Evolutionary conservation across 2,329 filamentous ascomycete genomes (phyloP).

Genomic region (Neonectria punicea): DNA sequence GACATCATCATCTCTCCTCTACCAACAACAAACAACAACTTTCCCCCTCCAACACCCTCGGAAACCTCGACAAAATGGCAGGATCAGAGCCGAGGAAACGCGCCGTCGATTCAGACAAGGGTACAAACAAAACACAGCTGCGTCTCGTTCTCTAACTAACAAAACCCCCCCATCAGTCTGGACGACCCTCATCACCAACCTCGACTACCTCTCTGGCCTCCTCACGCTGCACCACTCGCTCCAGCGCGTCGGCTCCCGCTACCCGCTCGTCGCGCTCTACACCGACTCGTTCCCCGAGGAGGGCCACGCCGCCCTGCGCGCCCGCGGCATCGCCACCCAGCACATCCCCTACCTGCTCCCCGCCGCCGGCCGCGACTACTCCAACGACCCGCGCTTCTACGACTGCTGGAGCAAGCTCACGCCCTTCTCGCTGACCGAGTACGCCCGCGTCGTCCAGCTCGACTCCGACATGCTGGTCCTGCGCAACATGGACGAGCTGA

Average conservation of each 20-base stretch:
- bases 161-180: constrained; percentile 68
- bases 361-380: constrained; percentile 72
- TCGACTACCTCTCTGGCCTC: constrained; percentile 82
- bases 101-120: constrained; percentile 54
- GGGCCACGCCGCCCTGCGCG: constrained; percentile 75
- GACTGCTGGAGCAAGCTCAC: constrained; percentile 91
- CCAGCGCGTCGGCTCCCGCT: constrained; percentile 70
- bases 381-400: constrained; percentile 84
- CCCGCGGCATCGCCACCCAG: constrained; percentile 75
- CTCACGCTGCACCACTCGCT: constrained; percentile 84
- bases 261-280: constrained; percentile 85
- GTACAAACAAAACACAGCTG: constrained; percentile 34
- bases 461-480: constrained; percentile 89
- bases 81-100: constrained; percentile 36
- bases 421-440: constrained; percentile 80
- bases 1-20: background rate
- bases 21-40: background rate
- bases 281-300: constrained; percentile 78
- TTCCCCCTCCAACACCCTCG: background rate
- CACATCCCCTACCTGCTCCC: constrained; percentile 80
- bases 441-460: constrained; percentile 82
- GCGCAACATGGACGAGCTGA: constrained; percentile 91
- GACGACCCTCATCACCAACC: constrained; percentile 89
- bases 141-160: constrained; percentile 14
- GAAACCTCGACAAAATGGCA: constrained; percentile 36